Base-by-base conservation (phyloP, 192 early-diverging fungal species). In the Coemansia sp. region DNA sequence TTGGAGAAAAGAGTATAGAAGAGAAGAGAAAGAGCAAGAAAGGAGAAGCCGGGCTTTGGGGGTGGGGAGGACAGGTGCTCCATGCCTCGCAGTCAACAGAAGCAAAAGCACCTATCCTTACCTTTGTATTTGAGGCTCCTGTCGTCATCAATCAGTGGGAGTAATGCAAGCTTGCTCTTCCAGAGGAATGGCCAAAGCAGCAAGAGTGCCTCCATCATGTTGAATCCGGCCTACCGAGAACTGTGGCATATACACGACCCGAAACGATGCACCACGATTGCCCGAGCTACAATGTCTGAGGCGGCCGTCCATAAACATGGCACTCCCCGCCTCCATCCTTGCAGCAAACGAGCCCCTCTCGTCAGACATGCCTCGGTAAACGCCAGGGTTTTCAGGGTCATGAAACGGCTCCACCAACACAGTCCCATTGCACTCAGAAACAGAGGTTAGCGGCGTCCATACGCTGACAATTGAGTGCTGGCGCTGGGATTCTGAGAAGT, bases 261-360 rank as follows among this genome's bases (percentile, higher is more conserved):
- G 46, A 39, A 81, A 75, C 26, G 9, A n/a, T 1, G 66, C 9
- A 34, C 20, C 51, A 0, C 3, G 18, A 40, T 75, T 80, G 0
- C 39, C 77, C 1, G 60, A 48, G 45, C 77, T 80, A 66, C 77
- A 80, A 23, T 80, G 77, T 9, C 77, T 33, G 33, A 80, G 28
- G 24, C 77, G 65, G 0, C 77, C 77, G 20, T 80, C 77, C 77
- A 80, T 80, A 43, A 80, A 71, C 66, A 80, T 40, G 8, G 66
- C 77, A 14, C 59, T 63, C 4, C 77, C 77, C 3, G 77, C 77
- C 55, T 58, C 11, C 69, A 80, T 55, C 5, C 21, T 42, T 1
- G 69, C 72, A 5, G 56, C 16, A 33, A 80, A 62, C 13, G 23
- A 28, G 10, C 9, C n/a, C 11, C 7, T 57, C 18, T 18, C n/a